Conservation (phyloP, 345 rosid species). For the Eucalyptus grandis region DNA sequence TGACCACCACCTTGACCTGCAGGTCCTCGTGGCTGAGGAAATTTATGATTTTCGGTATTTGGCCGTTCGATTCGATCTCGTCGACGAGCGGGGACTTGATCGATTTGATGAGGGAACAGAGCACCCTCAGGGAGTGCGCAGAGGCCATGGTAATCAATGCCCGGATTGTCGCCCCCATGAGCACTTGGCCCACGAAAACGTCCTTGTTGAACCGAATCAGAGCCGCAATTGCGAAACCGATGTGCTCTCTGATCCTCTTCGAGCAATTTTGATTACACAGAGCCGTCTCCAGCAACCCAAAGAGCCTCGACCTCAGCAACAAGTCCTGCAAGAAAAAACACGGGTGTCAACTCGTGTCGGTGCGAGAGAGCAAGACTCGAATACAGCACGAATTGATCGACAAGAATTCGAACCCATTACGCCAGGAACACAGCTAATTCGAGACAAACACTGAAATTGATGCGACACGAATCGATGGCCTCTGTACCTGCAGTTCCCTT, state of each 20-base stretch:
- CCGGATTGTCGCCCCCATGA: constrained; percentile 26
- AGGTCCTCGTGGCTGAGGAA: constrained; percentile 31
- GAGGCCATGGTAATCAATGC: constrained; percentile 31
- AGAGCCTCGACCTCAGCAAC: constrained; percentile 39
- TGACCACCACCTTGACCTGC: constrained; percentile 14
- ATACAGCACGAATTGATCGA: background rate
- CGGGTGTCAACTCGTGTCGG: background rate
- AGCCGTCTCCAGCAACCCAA: constrained; percentile 10
- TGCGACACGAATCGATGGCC: background rate
- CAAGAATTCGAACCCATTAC: background rate
- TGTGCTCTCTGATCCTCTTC: constrained; percentile 22
- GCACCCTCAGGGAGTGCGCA: constrained; percentile 15
- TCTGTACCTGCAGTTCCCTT: constrained; percentile 8
- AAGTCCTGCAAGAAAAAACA: constrained; percentile 14
- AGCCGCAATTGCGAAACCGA: constrained; percentile 24
- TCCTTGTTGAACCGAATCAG: constrained; percentile 59
- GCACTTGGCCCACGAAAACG: constrained; percentile 55
- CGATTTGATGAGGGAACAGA: constrained; percentile 25
- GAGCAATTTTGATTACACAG: constrained; percentile 19
- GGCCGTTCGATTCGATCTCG: constrained; percentile 32
- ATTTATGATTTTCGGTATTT: constrained; percentile 26
- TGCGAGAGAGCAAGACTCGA: background rate
- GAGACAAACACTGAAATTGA: background rate
- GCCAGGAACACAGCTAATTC: background rate
- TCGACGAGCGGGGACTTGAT: constrained; percentile 59